Conservation (phyloP, 768 basidiomycete genomes). For the Lentinula sp. region DNA sequence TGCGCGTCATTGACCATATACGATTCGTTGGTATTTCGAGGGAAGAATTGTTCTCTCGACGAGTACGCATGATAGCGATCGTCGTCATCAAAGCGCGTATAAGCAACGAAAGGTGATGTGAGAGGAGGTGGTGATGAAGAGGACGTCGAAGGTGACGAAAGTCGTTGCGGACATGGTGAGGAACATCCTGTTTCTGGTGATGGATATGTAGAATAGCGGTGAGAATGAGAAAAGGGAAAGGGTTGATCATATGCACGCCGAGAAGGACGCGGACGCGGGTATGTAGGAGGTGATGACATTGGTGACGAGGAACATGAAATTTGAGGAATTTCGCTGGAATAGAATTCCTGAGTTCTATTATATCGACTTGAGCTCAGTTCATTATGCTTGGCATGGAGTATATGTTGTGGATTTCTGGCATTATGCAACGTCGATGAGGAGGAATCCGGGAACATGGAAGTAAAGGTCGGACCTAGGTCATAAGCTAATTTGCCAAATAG, state of each 20-base stretch:
- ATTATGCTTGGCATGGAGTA: background rate
- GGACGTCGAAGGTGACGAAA: background rate
- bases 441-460: constrained; percentile 1
- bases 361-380: background rate
- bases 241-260: background rate
- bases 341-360: background rate
- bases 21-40: background rate
- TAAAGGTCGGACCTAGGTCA: constrained; percentile 2
- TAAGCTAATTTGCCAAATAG: background rate
- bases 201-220: background rate
- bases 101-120: background rate
- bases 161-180: background rate
- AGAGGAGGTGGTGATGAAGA: background rate
- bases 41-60: background rate
- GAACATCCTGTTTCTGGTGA: background rate
- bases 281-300: background rate
- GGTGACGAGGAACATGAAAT: background rate
- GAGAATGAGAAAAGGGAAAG: background rate
- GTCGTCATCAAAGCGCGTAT: background rate
- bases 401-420: background rate
- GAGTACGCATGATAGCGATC: background rate
- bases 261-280: background rate
- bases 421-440: background rate
- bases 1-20: background rate
- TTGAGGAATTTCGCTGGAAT: background rate